Percentiles rank a stretch among this genome's conserved stretches.
Conservation (phyloP, 331 rosid species). For the Spiraea crenata region DNA sequence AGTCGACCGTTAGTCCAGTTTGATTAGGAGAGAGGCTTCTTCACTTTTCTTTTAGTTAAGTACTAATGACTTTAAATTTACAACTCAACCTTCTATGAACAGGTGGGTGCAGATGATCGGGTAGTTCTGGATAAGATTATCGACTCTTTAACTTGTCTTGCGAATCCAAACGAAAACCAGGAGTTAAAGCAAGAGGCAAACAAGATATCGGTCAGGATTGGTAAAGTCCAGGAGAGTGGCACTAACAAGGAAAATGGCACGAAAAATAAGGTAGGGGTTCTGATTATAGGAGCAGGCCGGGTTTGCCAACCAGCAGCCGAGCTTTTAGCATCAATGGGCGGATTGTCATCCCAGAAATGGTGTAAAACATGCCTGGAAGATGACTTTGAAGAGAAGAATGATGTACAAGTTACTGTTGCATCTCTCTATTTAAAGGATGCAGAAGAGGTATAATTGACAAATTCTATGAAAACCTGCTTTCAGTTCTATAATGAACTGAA, state of each 20-base stretch:
- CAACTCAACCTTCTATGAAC: constrained; percentile 28
- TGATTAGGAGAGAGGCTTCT: constrained; percentile 1
- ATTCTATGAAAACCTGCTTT: background rate
- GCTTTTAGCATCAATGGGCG: constrained; percentile 66
- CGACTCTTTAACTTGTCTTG: constrained; percentile 71
- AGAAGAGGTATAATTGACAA: constrained; percentile 55
- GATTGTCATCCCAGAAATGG: constrained; percentile 40
- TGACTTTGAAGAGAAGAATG: constrained; percentile 54
- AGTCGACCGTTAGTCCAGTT: constrained; percentile 32
- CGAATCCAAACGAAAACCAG: constrained; percentile 48
- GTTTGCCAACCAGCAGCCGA: constrained; percentile 94
- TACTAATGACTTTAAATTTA: too few species aligned
- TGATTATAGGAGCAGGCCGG: constrained; percentile 93
- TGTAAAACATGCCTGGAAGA: constrained; percentile 47
- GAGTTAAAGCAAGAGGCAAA: constrained; percentile 40
- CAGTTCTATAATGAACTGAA: background rate
- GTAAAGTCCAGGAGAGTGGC: constrained; percentile 52
- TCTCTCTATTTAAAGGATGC: constrained; percentile 89
- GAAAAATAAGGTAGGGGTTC: constrained; percentile 62
- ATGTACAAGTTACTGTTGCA: constrained; percentile 81
- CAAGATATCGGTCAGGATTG: constrained; percentile 60
- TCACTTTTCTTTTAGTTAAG: background rate
- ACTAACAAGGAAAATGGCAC: constrained; percentile 37
- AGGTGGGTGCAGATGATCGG: constrained; percentile 87
- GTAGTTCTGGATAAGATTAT: constrained; percentile 67